Base-by-base conservation (phyloP, 305 asterid genomes). In the Solanum hybrid region DNA sequence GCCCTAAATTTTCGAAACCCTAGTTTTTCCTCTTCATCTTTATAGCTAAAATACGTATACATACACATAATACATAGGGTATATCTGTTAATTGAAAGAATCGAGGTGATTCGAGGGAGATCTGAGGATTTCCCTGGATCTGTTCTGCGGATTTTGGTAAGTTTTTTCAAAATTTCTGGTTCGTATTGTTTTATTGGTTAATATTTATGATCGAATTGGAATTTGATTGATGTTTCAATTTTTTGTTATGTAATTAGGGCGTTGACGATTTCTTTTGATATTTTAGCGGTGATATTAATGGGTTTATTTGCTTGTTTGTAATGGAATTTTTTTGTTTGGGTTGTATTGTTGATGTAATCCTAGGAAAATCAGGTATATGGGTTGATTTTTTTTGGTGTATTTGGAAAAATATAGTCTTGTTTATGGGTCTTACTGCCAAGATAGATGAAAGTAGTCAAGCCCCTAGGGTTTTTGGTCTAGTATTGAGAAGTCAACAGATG, bases 61-160 rank as follows among this genome's bases (percentile, higher is more conserved):
- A 33, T 57, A 57, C 70, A 22, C 22, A 3, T 84, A 84, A 5
- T 51, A 51, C 22, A 8, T 8, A 41, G 72, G 72, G 27, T 41
- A 84, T 57, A 29, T 10, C 24, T 45, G 75, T 84, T 17, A 11
- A 51, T 84, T 84, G 88, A 84, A 51, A 57, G 20, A 45, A 51
- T 45, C 29, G 75, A 80, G 86, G 33, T 7, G 65, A 81, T 38
- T 39, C 36, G 68, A 57, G 76, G 88, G 77, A 17, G 88, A 57
- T 85, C 88, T 57, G 45, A 57, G 45, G 77, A 32, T 85, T 85
- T 85, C 88, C 88, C 88, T 85, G 88, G 88, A 85, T 85, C 88
- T 85, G 77, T 38, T 57, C 41, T 11, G 29, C 2, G 77, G 29
- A 85, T 85, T 85, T 61, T 61, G 32, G 88, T 85, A 31, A 57